Evolutionary conservation across 2,329 filamentous ascomycete species (phyloP), one percentile per base, ranked within the genome.

Genomic region (Pseudofabraea citricarpa): DNA sequence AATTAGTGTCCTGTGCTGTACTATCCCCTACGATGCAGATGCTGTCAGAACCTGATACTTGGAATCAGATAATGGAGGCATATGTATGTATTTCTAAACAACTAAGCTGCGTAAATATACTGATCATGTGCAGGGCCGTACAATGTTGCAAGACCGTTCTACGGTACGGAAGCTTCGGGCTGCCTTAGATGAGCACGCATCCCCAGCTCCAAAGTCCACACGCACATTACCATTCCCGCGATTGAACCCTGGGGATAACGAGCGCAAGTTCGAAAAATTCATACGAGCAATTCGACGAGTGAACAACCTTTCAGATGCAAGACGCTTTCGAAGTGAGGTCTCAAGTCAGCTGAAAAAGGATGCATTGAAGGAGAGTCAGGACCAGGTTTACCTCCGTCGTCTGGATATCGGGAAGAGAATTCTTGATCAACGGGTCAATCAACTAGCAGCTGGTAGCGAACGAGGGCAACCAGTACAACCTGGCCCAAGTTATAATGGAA

Each of bases 21-120:
- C 70, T 98, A 27, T 83, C 81, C 32, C 93, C 93, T 1, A 70
- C 94, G 18, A 74, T 96, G 60, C 81, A 85, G 56, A 71, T 90
- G 49, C 70, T 98, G 15, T 80, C 87, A 5, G 91, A 98, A 55
- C 90, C 94, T 1, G 94, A 98, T 67, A 95, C 86, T 7, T 98
- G 91, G 91, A 97, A 98, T 58, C 90, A 96, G 63, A 66, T 95
- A 47, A 89, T 97, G 75, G 91, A 97, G 64, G 90, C 84, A 44
- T 89, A 85, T 64, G 83, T 66, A 52, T 58, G 65, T 48, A 52
- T 32, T n/a, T n/a, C n/a, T n/a, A n/a, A n/a, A n/a, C n/a, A n/a
- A n/a, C n/a, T n/a, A n/a, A n/a, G n/a, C 3, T 37, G 35, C 24
- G 29, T 32, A 38, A 16, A 38, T 13, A 13, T n/a, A 36, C 46